Evolutionary conservation across 805 yeast genomes (phyloP), one percentile per base, ranked within the genome.

Genomic region (Saturnispora dispora): DNA sequence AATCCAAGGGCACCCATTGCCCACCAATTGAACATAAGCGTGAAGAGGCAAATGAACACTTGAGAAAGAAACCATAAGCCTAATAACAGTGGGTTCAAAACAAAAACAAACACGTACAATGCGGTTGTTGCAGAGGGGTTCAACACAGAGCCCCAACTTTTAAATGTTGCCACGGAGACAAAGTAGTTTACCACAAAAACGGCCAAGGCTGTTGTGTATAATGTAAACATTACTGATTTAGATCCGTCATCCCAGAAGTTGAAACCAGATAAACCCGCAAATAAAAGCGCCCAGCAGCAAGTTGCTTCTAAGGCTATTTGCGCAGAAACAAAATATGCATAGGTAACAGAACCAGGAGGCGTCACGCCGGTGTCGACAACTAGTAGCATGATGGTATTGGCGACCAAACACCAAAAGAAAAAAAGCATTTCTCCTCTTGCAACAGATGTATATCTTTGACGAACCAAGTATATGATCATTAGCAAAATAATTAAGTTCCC

Each of bases 241-340:
- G 96, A 84, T 18, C 97, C 97, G 66, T 91, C 99, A 65, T 90
- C 97, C 95, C 96, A 93, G 35, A 90, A 68, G 65, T 89, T 93
- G 65, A 88, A 88, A 18, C 91, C 90, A 18, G 89, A 67, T 4
- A 93, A 63, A 4, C 97, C 96, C 54, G 84, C 83, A 49, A 80
- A 71, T 62, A 86, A 69, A 49, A 91, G 65, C 40, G 85, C 68
- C 72, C 83, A 73, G 61, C 95, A 85, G 33, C 82, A 75, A 0
- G 86, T 83, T 11, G 89, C 81, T 0, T 85, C 75, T 18, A 87
- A 60, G 0, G 91, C 96, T 22, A 83, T 64, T 64, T 91, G 97
- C 6, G 83, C 72, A 13, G 93, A 81, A 4, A 88, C 96, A 64
- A 90, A 85, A 64, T 85, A 89, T 1, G 88, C 85, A 62, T 81